phyloP scores from a whole-genome alignment of 805 yeast species.

The Metschnikowia vanudenii region DNA sequence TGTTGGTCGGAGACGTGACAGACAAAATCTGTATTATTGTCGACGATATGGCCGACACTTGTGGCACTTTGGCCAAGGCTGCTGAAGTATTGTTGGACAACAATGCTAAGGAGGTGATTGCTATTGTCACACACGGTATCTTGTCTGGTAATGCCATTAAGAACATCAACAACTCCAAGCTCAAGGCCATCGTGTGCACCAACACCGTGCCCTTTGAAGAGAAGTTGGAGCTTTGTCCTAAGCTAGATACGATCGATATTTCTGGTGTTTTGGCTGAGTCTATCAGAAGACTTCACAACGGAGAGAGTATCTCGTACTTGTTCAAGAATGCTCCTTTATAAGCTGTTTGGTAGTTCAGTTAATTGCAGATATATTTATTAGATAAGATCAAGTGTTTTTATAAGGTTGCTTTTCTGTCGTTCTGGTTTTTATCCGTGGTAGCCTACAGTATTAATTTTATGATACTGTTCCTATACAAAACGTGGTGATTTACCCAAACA shows the following conservation, averaged over 20 bases:
- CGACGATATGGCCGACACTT: conserved; percentile 89
- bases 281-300: conserved; percentile 80
- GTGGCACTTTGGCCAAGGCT: conserved; percentile 83
- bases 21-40: conserved; percentile 74
- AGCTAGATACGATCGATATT: conserved; percentile 66
- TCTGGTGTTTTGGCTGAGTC: conserved; percentile 77
- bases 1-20: conserved; percentile 78
- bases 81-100: conserved; percentile 70
- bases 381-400: too few relatives aligned
- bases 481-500: too few relatives aligned
- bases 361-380: too few relatives aligned
- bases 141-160: conserved; percentile 71
- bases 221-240: conserved; percentile 56
- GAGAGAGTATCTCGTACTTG: conserved; percentile 79
- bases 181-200: conserved; percentile 72
- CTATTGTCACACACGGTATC: conserved; percentile 82
- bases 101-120: conserved; percentile 70
- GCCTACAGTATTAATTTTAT: too few relatives aligned
- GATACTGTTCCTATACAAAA: too few relatives aligned
- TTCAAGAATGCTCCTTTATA: conserved; percentile 62
- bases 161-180: conserved; percentile 65
- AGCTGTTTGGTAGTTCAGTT: not conserved
- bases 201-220: conserved; percentile 78
- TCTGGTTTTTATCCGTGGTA: too few relatives aligned
- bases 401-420: too few relatives aligned